These are phyloP conservation scores for Poa pratensis DNA, from an alignment of 176 grass and related monocot species.

Conservation along the genomic window DNA sequence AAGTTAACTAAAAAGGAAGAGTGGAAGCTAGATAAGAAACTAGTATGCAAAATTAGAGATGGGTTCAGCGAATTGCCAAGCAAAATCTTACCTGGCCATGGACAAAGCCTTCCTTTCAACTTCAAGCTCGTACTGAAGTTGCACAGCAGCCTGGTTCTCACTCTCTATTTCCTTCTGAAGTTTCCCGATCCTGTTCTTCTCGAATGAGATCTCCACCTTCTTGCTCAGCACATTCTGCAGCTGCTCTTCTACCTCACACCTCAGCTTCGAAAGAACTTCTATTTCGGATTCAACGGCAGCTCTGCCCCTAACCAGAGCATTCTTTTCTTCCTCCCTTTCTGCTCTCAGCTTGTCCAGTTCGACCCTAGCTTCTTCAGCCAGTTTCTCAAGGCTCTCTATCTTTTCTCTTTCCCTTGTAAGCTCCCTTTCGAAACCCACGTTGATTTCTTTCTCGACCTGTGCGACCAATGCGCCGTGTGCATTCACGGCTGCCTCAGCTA, in stretches of 20 bases:
- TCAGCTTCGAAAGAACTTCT: constrained; percentile 78
- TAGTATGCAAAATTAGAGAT: constrained; percentile 6
- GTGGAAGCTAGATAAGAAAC: not conserved
- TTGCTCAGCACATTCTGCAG: constrained; percentile 80
- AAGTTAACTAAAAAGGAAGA: too few species aligned
- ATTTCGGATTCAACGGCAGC: constrained; percentile 94
- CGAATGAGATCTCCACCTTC: constrained; percentile 88
- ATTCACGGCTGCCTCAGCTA: constrained; percentile 92
- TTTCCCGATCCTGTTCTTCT: constrained; percentile 77
- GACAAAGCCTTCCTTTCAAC: constrained; percentile 95
- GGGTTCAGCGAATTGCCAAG: not conserved
- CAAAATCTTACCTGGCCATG: constrained; percentile 77
- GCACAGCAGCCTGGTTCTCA: constrained; percentile 67
- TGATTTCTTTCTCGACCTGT: constrained; percentile 91
- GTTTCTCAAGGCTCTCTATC: constrained; percentile 70
- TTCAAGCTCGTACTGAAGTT: constrained; percentile 91
- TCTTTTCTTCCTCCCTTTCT: constrained; percentile 86
- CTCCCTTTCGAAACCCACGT: constrained; percentile 71
- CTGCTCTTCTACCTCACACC: constrained; percentile 82
- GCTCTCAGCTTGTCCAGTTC: constrained; percentile 72
- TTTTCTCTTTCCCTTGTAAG: constrained; percentile 79
- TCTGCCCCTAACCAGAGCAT: constrained; percentile 62
- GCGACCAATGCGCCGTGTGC: constrained; percentile 81
- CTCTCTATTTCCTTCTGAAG: constrained; percentile 78
- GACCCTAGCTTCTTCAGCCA: constrained; percentile 74